Evolutionary conservation across 148 eudicot genomes (phyloP).

Genomic region (Rhododendron molle): DNA sequence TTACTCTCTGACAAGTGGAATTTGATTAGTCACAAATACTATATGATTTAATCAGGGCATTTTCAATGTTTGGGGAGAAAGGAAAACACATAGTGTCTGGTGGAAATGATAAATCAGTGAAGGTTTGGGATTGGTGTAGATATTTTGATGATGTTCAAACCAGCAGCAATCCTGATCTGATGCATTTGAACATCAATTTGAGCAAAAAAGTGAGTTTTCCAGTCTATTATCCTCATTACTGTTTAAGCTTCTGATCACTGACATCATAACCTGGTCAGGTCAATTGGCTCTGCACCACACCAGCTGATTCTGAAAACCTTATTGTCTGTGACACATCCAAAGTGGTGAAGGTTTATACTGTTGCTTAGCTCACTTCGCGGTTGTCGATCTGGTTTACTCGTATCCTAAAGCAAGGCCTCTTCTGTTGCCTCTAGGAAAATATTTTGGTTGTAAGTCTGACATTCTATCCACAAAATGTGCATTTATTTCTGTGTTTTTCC

Average conservation of each 20-base stretch:
- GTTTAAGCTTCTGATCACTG: conserved; percentile 10
- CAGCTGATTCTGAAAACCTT: conserved; percentile 89
- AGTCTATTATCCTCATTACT: background rate
- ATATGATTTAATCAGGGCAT: conserved; percentile 42
- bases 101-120: conserved; percentile 82
- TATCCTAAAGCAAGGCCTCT: background rate
- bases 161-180: conserved; percentile 30
- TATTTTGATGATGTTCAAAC: conserved; percentile 37
- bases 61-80: conserved; percentile 88
- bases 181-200: conserved; percentile 41
- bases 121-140: conserved; percentile 86
- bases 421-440: background rate
- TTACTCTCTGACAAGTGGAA: background rate
- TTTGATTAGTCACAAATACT: background rate
- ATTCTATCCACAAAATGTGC: background rate
- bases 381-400: background rate
- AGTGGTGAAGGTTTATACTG: conserved; percentile 81
- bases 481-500: background rate
- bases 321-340: conserved; percentile 89
- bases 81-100: conserved; percentile 87
- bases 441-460: background rate
- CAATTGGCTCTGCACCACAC: conserved; percentile 91
- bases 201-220: conserved; percentile 61
- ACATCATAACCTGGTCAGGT: conserved; percentile 42
- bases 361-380: conserved; percentile 28